Conservation (phyloP, 208 protist genomes). For the Sergeia podlipaevii region DNA sequence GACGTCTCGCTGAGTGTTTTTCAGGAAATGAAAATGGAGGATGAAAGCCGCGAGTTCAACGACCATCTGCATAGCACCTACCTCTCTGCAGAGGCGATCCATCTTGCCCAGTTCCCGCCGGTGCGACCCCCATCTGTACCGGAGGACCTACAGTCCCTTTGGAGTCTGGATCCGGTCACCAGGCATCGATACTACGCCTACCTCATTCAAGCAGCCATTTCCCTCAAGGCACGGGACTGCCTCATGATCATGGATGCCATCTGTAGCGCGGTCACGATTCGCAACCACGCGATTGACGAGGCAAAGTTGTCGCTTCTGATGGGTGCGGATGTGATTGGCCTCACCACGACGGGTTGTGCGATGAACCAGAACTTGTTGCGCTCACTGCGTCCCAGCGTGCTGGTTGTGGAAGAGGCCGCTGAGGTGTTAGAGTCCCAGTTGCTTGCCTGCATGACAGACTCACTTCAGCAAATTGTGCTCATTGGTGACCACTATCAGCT, state of each 20-base stretch:
- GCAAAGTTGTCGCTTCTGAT: conserved; percentile 70
- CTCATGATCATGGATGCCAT: conserved; percentile 74
- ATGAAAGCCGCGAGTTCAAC: conserved; percentile 70
- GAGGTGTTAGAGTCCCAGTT: conserved; percentile 93
- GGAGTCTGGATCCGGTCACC: conserved; percentile 66
- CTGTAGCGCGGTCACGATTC: conserved; percentile 58
- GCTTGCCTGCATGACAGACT: conserved; percentile 90
- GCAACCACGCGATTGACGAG: conserved; percentile 82
- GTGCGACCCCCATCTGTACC: conserved; percentile 46
- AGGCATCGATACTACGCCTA: conserved; percentile 86
- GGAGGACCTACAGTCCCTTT: conserved; percentile 72
- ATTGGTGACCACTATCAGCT: conserved; percentile 93
- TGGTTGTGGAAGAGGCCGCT: conserved; percentile 93
- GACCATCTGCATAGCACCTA: conserved; percentile 64
- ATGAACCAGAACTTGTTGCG: conserved; percentile 89
- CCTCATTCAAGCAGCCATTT: conserved; percentile 73
- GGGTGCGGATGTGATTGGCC: conserved; percentile 88
- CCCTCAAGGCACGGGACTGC: conserved; percentile 70
- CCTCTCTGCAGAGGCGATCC: conserved; percentile 67
- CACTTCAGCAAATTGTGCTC: conserved; percentile 87
- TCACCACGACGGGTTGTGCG: conserved; percentile 92
- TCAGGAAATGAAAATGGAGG: conserved; percentile 85
- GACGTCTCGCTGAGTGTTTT: conserved; percentile 81
- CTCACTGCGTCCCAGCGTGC: conserved; percentile 73
- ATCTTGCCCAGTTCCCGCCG: conserved; percentile 53